Evolutionary conservation across 2,329 filamentous ascomycete species (phyloP).

Genomic region (Botrytis pseudocinerea): DNA sequence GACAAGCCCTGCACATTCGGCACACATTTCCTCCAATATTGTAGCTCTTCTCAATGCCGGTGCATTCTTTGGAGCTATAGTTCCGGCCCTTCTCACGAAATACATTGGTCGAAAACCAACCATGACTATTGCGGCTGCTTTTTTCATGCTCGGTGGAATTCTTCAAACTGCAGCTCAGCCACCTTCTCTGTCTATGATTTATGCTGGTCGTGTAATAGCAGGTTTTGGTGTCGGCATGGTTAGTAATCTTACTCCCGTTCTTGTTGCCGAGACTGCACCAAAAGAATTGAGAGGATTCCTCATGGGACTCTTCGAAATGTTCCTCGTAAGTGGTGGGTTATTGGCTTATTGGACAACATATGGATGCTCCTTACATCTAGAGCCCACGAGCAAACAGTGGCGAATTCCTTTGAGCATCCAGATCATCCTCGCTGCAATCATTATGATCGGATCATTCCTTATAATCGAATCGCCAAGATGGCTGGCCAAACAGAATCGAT

Average conservation of each 20-base stretch:
- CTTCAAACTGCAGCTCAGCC: slow-evolving; percentile 29
- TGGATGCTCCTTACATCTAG: slow-evolving; percentile 47
- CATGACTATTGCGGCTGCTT: slow-evolving; percentile 47
- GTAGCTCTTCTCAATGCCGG: slow-evolving; percentile 54
- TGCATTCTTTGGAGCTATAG: slow-evolving; percentile 53
- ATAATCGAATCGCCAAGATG: slow-evolving; percentile 57
- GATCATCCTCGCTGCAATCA: slow-evolving; percentile 56
- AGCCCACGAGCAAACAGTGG: slow-evolving; percentile 44
- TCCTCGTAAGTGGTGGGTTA: slow-evolving; percentile 48
- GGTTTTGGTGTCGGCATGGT: slow-evolving; percentile 44
- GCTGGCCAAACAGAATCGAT: slow-evolving; percentile 62
- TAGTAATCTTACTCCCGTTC: slow-evolving; percentile 43
- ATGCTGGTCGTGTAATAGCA: slow-evolving; percentile 27
- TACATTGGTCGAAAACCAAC: slow-evolving; percentile 49
- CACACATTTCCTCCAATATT: slow-evolving; percentile 42
- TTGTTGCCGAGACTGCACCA: slow-evolving; percentile 57
- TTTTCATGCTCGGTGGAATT: slow-evolving; percentile 40
- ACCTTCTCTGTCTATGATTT: slow-evolving; percentile 27
- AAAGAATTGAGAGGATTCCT: slow-evolving; percentile 48
- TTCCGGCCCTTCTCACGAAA: slow-evolving; percentile 50
- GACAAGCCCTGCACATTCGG: slow-evolving; percentile 22
- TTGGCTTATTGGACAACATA: slow-evolving; percentile 41
- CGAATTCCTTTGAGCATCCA: slow-evolving; percentile 53
- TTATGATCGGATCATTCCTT: slow-evolving; percentile 53
- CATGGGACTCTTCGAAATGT: slow-evolving; percentile 49